Base-by-base conservation (phyloP, 2,329 filamentous ascomycete genomes). In the Lasiodiplodia hormozganensis region DNA sequence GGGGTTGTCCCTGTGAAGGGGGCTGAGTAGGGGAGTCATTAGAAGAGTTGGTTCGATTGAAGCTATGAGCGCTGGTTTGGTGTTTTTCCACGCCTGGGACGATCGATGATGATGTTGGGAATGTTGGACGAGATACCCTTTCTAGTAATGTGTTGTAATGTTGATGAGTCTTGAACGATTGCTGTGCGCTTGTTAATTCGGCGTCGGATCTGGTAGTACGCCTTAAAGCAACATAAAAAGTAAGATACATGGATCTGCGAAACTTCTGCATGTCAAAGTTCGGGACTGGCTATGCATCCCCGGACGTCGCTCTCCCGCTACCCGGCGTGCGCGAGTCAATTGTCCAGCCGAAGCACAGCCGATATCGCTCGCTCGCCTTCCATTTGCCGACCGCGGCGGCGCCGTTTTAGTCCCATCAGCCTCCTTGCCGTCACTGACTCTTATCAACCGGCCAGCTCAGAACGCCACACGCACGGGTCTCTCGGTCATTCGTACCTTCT, bases 391-490 rank as follows among this genome's bases (percentile, higher is more conserved):
- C 25, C 28, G 28, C 52, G 28, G 28, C 28, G 28, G 28, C 28
- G 28, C 6, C 31, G 31, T 34, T 34, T 34, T 34, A 34, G 31
- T 34, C 8, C 28, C 49, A 23, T 47, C 14, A 16, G 14, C n/a
- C 43, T 47, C 11, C 43, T n/a, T 16, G 4, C 51, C 11, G 10
- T 36, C 18, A 16, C 14, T n/a, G 8, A 18, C 40, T 49, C 58
- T 62, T 62, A 62, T 62, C 58, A 28, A 18, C 21, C 21, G 4
- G 40, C 21, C n/a, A 36, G 16, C 36, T 3, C 1, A 14, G 21
- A 60, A 47, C 57, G 57, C 57, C 57, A 60, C 57, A 28, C 21
- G n/a, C 31, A 34, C 31, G 31, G 31, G 31, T 34, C 36, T 23
- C 10, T 18, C 14, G 6, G 2, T 43, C 23, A 14, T 8, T 38